Percentiles rank a stretch among this genome's conserved stretches.
Conservation (phyloP, 2,329 filamentous ascomycete species). For the Ustilaginoidea virens region DNA sequence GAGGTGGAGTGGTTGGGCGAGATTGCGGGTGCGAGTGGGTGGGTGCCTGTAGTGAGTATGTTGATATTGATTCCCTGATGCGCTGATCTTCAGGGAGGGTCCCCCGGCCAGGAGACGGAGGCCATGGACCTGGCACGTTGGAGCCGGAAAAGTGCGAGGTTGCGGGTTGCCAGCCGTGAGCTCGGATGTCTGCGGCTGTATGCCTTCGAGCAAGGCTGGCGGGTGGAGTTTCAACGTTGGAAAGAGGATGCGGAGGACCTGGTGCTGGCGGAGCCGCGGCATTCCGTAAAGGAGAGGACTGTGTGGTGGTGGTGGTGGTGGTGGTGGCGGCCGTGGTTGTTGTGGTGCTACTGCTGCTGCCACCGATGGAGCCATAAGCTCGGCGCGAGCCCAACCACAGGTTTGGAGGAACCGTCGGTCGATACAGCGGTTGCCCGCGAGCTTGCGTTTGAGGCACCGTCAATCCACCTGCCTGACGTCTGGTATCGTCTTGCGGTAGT, state of each 20-base stretch:
- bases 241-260: constrained; percentile 49
- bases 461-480: constrained; percentile 52
- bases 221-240: constrained; percentile 45
- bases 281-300: constrained; percentile 60
- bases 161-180: constrained; percentile 58
- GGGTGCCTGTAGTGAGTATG: constrained; percentile 33
- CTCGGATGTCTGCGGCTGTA: constrained; percentile 89
- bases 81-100: constrained; percentile 38
- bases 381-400: constrained; percentile 60
- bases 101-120: constrained; percentile 35
- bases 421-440: constrained; percentile 50
- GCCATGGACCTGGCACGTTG: constrained; percentile 37
- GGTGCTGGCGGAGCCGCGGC: constrained; percentile 49
- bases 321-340: too few species aligned
- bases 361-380: constrained; percentile 77
- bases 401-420: constrained; percentile 68
- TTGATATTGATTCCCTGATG: constrained; percentile 38
- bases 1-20: constrained; percentile 37
- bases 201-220: constrained; percentile 68
- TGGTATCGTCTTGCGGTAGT: constrained; percentile 68
- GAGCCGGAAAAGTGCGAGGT: constrained; percentile 50
- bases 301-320: too few species aligned
- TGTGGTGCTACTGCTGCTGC: too few species aligned
- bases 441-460: constrained; percentile 41
- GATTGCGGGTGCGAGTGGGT: constrained; percentile 30